These are phyloP conservation scores for Solanum chacoense DNA, from an alignment of 305 asterid genomes.

Conservation along the genomic window DNA sequence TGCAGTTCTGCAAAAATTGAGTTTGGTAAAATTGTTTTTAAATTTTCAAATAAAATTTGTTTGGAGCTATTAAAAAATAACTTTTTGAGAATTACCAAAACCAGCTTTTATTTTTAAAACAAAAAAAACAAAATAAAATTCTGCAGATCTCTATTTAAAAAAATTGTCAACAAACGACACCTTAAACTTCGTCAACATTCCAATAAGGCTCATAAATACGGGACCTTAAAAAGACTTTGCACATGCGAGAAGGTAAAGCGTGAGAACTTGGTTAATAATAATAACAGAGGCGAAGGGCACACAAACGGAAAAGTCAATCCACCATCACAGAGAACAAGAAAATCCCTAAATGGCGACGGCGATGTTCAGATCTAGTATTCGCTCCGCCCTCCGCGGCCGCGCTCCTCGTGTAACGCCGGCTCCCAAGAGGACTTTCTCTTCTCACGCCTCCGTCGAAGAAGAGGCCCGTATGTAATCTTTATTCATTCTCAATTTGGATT, in stretches of 20 bases:
- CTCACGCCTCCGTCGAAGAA: slow-evolving; percentile 39
- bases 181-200: neutral
- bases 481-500: neutral
- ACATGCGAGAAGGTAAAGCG: neutral
- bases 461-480: slow-evolving; percentile 46
- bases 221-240: neutral
- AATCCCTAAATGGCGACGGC: slow-evolving; percentile 50
- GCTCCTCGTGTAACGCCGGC: slow-evolving; percentile 26
- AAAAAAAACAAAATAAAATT: neutral
- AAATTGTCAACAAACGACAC: neutral
- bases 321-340: neutral
- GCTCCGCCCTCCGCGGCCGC: slow-evolving; percentile 54
- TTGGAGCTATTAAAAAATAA: neutral
- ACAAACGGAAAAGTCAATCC: neutral
- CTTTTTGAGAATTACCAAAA: neutral
- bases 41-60: neutral
- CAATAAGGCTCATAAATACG: neutral
- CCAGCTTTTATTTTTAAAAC: neutral
- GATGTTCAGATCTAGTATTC: slow-evolving; percentile 54
- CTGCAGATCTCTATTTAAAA: neutral
- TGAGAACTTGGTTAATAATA: neutral
- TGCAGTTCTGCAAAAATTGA: neutral
- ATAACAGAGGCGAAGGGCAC: neutral
- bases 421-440: slow-evolving; percentile 41
- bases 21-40: neutral